Evolutionary conservation across 139 green algal species (phyloP), one percentile per base, ranked within the genome.

Genomic region (Pleodorina starrii): DNA sequence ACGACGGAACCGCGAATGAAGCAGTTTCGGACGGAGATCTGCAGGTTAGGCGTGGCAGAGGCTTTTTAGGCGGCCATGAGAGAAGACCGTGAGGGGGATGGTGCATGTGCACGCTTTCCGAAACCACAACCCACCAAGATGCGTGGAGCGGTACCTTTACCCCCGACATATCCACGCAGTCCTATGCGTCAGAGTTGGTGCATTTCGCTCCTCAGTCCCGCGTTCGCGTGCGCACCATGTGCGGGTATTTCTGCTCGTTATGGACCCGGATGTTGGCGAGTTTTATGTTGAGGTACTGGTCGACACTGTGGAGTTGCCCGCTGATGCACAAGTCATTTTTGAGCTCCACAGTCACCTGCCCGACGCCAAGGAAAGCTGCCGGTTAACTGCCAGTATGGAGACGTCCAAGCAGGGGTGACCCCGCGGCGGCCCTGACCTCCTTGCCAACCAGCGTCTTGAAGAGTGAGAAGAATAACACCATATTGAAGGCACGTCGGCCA

Each of bases 221-320:
- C 54, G 10, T 11, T 0, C 91, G 43, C 69, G 10, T 11, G 0
- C 91, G 43, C 69, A 98, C 95, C 98, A 99, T 99, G 90, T 99
- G 98, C 0, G 98, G 98, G 84, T 99, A 99, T 81, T 98, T 98
- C 14, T 94, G 82, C 87, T 98, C 95, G 60, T 99, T 97, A 14
- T 97, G 92, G 10, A 99, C 97, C 19, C 91, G 80, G 21, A 95
- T 97, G 85, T 98, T 97, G 50, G 96, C 94, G n/a, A 99, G 95
- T 90, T 99, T 99, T 90, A 99, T 97, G 90, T 99, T 99, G 1
- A 99, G 89, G 92, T 99, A 99, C 93, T 99, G 98, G 87, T 99
- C 98, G n/a, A 99, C 97, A 11, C 96, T 99, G 79, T 99, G 97
- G 69, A 99, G 91, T 11, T 92, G 96, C 2, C 98, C 98, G 0